A percentile compares a stretch with the other conserved stretches of the same genome.
These are phyloP conservation scores for Fusarium abutilonis DNA, from an alignment of 2,329 filamentous ascomycete genomes.

Conservation along the genomic window DNA sequence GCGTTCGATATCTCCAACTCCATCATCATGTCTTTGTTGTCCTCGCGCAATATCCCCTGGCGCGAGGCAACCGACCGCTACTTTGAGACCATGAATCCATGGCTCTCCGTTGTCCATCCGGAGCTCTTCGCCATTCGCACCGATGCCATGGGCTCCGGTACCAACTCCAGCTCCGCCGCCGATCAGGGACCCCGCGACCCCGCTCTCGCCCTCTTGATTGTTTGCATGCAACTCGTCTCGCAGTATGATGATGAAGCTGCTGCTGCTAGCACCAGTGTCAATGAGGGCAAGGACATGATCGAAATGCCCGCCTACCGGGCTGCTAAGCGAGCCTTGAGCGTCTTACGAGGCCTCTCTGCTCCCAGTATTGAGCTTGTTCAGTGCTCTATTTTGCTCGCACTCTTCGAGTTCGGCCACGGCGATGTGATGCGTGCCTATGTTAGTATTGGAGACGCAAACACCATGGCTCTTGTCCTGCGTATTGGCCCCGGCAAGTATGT, in stretches of 20 bases:
- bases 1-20: conserved; percentile 50
- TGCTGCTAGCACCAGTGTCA: conserved; percentile 36
- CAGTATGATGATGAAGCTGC: conserved; percentile 52
- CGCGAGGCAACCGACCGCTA: conserved; percentile 51
- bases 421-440: conserved; percentile 54
- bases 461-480: conserved; percentile 49
- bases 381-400: conserved; percentile 53
- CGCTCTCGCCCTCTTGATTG: conserved; percentile 53
- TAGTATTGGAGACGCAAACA: conserved; percentile 55
- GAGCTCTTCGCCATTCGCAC: conserved; percentile 50
- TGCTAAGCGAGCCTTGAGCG: conserved; percentile 52
- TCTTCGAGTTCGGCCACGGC: conserved; percentile 59
- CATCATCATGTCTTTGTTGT: conserved; percentile 54
- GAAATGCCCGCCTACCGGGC: conserved; percentile 52
- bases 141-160: conserved; percentile 21
- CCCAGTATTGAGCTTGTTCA: conserved; percentile 55
- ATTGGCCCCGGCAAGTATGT: conserved; percentile 52
- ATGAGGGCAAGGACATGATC: conserved; percentile 53
- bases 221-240: conserved; percentile 56
- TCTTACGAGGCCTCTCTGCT: conserved; percentile 50
- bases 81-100: conserved; percentile 55
- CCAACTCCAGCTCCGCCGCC: conserved; percentile 16
- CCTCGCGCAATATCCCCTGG: conserved; percentile 51
- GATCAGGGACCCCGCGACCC: conserved; percentile 38
- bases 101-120: conserved; percentile 55